Evolutionary conservation across 73 alveolate species (phyloP), one percentile per base, ranked within the genome.

Genomic region (Paramecium pentaurelia): DNA sequence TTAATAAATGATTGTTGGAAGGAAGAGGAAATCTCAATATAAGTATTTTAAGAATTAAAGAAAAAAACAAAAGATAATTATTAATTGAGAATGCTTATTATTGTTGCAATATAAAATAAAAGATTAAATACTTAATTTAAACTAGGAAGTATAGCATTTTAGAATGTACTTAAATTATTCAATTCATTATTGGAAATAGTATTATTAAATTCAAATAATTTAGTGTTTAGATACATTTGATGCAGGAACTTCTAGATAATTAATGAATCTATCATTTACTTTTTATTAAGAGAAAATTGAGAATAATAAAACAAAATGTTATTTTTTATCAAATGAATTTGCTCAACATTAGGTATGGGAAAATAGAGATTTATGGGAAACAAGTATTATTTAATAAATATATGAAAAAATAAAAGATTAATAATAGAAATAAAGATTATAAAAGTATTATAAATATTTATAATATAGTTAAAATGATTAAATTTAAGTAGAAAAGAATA

Each of bases 161-260:
- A 36, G 16, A 80, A 49, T 80, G 44, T 80, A 14, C 49, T 30
- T 64, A 80, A 80, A 10, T 20, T 80, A 45, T 45, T 80, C 11
- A 80, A 42, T 32, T 25, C 58, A 14, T 18, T 80, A 25, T 80
- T 80, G 38, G 91, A 80, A 32, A 42, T 80, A 47, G 75, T 42
- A 45, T 20, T 42, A 45, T 20, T 80, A 14, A 64, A 32, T 32
- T 28, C 28, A 25, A 64, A 6, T 25, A 32, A 25, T 64, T 32
- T 80, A 80, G 91, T 80, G 75, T 6, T 80, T 37, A 37, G 58
- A 73, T 30, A 37, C 87, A 16, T 37, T 14, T 80, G 91, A 80
- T 80, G 91, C 91, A 27, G 58, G 77, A 10, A 80, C 91, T 27
- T 60, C 91, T n/a, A 80, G 58, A 80, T 45, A 44, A 80, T 20